A percentile compares a stretch with the other conserved stretches of the same genome.
These are phyloP conservation scores for Speleostelium caveatum DNA, from an alignment of 78 protist species.

Conservation along the genomic window DNA sequence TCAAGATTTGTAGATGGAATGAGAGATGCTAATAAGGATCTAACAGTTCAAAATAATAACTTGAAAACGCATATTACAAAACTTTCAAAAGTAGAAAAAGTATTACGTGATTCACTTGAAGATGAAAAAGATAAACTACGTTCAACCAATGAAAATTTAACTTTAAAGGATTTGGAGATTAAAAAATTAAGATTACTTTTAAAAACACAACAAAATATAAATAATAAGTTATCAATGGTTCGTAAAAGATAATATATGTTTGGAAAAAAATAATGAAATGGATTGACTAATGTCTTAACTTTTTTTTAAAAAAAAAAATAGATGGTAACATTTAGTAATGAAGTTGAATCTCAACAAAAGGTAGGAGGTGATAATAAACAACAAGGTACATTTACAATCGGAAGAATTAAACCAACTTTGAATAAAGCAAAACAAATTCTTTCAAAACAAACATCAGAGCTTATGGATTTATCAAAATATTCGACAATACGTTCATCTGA, in stretches of 20 bases:
- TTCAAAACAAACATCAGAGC: slow-evolving; percentile 53
- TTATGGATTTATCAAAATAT: slow-evolving; percentile 23
- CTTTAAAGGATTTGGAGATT: slow-evolving; percentile 61
- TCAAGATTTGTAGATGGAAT: slow-evolving; percentile 60
- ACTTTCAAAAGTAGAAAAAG: slow-evolving; percentile 9
- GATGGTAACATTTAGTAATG: slow-evolving; percentile 57
- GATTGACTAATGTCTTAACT: neutral
- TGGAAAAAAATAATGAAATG: neutral
- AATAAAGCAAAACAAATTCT: slow-evolving; percentile 31
- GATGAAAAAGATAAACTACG: slow-evolving; percentile 49
- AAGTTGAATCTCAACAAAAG: neutral
- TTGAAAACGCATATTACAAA: slow-evolving; percentile 37
- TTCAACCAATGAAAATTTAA: neutral
- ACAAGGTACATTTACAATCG: neutral
- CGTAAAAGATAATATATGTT: too few relatives aligned
- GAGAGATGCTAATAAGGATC: slow-evolving; percentile 71
- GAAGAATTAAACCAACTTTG: slow-evolving; percentile 39
- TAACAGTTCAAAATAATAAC: slow-evolving; percentile 53
- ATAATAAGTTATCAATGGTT: slow-evolving; percentile 62
- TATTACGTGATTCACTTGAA: slow-evolving; percentile 35
- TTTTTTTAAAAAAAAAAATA: neutral
- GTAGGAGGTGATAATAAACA: neutral
- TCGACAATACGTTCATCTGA: neutral
- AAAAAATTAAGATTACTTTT: slow-evolving; percentile 50
- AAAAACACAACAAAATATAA: slow-evolving; percentile 70